Evolutionary conservation across 495 filamentous ascomycete species (phyloP).

Genomic region (Neurospora discreta): DNA sequence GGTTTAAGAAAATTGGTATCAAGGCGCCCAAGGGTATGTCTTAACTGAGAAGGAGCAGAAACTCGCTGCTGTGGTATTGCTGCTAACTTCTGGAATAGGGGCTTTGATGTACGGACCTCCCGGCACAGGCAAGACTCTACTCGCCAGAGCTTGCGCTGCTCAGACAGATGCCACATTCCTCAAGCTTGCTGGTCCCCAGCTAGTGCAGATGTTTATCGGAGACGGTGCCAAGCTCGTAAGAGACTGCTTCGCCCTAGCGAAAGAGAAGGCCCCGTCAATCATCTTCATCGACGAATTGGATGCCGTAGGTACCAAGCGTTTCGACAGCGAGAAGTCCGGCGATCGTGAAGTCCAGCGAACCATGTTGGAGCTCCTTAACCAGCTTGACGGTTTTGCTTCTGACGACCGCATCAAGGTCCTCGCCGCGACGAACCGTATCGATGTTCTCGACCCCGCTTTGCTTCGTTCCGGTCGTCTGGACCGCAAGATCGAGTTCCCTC

Average conservation of each 20-base stretch:
- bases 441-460: constrained; percentile 91
- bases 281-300: constrained; percentile 99
- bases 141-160: constrained; percentile 92
- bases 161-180: constrained; percentile 99
- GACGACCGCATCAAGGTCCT: constrained; percentile 98
- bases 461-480: constrained; percentile 91
- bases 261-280: constrained; percentile 96
- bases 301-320: constrained; percentile 94
- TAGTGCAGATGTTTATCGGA: constrained; percentile 99
- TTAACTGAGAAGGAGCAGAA: not conserved
- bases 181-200: constrained; percentile 93
- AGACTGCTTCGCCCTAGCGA: constrained; percentile 93
- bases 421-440: constrained; percentile 94
- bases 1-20: constrained; percentile 99
- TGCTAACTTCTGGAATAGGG: constrained; percentile 38
- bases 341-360: constrained; percentile 97
- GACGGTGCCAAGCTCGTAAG: constrained; percentile 97
- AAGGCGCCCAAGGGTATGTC: constrained; percentile 94
- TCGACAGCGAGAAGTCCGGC: constrained; percentile 97
- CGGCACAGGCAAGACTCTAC: constrained; percentile 92
- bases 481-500: constrained; percentile 97
- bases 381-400: constrained; percentile 97
- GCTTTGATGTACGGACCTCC: constrained; percentile 98
- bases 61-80: not conserved
- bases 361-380: constrained; percentile 98